phyloP scores from a whole-genome alignment of 2,329 filamentous ascomycete species.

The Nigrograna mackinnonii region DNA sequence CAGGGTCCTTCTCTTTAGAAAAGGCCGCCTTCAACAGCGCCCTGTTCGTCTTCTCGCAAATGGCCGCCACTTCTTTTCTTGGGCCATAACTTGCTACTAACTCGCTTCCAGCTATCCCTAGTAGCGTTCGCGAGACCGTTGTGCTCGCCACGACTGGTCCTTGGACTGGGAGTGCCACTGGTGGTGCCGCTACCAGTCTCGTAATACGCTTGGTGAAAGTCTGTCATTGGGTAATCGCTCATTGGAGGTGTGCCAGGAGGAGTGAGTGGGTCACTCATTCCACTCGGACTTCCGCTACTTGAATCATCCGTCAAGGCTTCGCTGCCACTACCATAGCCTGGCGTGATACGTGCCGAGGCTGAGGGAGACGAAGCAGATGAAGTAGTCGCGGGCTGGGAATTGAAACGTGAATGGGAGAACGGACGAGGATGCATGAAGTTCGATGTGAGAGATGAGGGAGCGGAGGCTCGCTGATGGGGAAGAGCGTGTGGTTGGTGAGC shows the following conservation, averaged over 20 bases:
- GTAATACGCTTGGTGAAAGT: constrained; percentile 39
- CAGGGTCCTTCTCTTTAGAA: constrained; percentile 31
- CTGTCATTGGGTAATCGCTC: constrained; percentile 50
- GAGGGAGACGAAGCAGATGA: constrained; percentile 32
- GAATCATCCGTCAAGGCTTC: constrained; percentile 65
- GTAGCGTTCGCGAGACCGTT: constrained; percentile 38
- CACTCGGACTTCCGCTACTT: constrained; percentile 55
- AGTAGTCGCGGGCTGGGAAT: constrained; percentile 35
- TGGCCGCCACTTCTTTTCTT: constrained; percentile 42
- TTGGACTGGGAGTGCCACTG: constrained; percentile 41
- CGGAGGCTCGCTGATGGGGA: constrained; percentile 41
- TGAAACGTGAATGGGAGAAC: constrained; percentile 40
- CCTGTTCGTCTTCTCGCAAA: constrained; percentile 39
- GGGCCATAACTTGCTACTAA: constrained; percentile 46
- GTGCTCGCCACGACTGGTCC: constrained; percentile 41
- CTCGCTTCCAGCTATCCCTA: constrained; percentile 44
- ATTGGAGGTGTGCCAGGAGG: constrained; percentile 79
- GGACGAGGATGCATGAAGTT: constrained; percentile 40
- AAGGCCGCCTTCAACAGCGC: constrained; percentile 38
- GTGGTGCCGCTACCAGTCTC: constrained; percentile 27
- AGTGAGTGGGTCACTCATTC: constrained; percentile 67
- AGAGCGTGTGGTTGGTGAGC: constrained; percentile 31
- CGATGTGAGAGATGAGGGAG: constrained; percentile 41
- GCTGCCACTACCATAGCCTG: constrained; percentile 46
- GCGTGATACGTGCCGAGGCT: constrained; percentile 27